These are phyloP conservation scores for Talaromyces sp. DNA, from an alignment of 2,329 filamentous ascomycete genomes.

Conservation along the genomic window DNA sequence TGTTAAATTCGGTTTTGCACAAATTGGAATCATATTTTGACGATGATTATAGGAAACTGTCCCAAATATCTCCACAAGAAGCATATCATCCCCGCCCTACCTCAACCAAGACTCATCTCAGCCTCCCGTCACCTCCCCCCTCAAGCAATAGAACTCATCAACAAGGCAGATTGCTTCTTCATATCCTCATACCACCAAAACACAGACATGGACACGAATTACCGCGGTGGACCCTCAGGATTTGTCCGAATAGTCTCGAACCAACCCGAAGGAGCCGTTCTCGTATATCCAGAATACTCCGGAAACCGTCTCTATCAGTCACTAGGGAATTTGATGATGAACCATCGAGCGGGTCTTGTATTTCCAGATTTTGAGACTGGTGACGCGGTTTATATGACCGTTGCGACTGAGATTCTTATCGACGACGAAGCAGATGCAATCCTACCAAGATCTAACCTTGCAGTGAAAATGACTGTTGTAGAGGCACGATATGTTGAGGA, in stretches of 20 bases:
- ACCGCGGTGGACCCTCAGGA: constrained; percentile 68
- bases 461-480: constrained; percentile 61
- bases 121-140: constrained; percentile 45
- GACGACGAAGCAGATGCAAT: constrained; percentile 57
- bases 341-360: constrained; percentile 63
- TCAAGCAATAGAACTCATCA: constrained; percentile 56
- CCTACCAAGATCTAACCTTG: constrained; percentile 67
- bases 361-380: constrained; percentile 71
- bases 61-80: constrained; percentile 83
- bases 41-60: constrained; percentile 58
- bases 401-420: constrained; percentile 60
- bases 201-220: constrained; percentile 75
- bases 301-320: constrained; percentile 82
- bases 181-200: constrained; percentile 60
- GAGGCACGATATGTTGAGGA: constrained; percentile 58
- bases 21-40: constrained; percentile 13
- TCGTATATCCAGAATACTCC: constrained; percentile 78
- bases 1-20: constrained; percentile 16
- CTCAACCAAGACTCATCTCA: constrained; percentile 51
- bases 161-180: constrained; percentile 69
- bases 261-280: constrained; percentile 38
- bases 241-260: constrained; percentile 67
- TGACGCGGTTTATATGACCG: constrained; percentile 69
- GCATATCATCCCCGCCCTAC: constrained; percentile 51
- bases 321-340: constrained; percentile 67